Base-by-base conservation (phyloP, 2,329 filamentous ascomycete species). In the Endothia cerciana region DNA sequence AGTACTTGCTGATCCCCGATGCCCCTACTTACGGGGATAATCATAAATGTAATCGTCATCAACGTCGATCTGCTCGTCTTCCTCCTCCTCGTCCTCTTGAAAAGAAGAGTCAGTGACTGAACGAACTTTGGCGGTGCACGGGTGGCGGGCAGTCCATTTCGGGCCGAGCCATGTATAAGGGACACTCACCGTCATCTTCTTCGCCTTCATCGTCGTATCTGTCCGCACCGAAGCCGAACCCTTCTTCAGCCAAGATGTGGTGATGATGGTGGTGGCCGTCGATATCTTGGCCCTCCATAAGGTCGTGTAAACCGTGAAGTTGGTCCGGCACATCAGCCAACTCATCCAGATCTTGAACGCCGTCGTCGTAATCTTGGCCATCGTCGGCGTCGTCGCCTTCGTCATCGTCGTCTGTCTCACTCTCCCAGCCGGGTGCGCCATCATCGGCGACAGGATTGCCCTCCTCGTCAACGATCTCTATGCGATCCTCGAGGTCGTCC, bases 51-150 rank as follows among this genome's bases (percentile, higher is more conserved):
- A 88, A 63, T 88, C 86, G 60, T 92, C 90, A 55, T 89, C 89
- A 70, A 91, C 85, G 19, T 88, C 87, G 38, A 88, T 87, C 28
- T 89, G 87, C 53, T 89, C 89, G 49, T 91, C 90, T 22, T 91
- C 89, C 57, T 93, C 91, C 4, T 87, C 85, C 6, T 85, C 84
- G 61, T 82, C 77, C 78, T 58, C 55, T n/a, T 58, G 36, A 5
- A 56, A 25, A 51, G 10, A 38, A 5, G 38, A n/a, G 60, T 72
- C 60, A 75, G 71, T 75, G 33, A 19, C 19, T 13, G 36, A 36
- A n/a, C n/a, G n/a, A 17, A 7, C 6, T 1, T 19, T 13, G 17
- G 28, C 22, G n/a, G 41, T 43, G 13, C n/a, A 41, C 13, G 3
- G 30, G 13, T 51, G 36, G 17, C 22, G 13, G 11, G 11, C 25